Evolutionary conservation across 306 rosid genomes (phyloP).

Genomic region (Medicago lupulina): DNA sequence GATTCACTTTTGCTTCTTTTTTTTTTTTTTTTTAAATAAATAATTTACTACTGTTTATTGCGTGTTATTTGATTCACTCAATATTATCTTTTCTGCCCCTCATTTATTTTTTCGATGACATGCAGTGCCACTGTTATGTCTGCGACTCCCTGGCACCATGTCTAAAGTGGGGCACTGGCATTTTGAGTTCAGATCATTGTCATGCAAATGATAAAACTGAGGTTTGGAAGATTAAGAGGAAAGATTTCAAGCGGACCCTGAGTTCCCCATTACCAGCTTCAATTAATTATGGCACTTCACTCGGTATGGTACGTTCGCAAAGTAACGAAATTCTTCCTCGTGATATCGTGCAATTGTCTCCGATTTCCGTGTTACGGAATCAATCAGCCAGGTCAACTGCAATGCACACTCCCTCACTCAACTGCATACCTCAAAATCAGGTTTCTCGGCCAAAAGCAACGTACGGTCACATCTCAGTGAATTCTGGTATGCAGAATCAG

Average conservation of each 20-base stretch:
- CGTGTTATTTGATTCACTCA: constrained; percentile 12
- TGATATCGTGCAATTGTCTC: constrained; percentile 39
- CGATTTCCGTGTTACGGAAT: constrained; percentile 44
- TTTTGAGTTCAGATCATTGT: constrained; percentile 59
- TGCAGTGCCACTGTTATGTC: constrained; percentile 93
- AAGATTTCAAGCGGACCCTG: constrained; percentile 45
- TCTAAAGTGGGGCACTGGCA: constrained; percentile 59
- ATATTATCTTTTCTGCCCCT: constrained; percentile 25
- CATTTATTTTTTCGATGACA: constrained; percentile 37
- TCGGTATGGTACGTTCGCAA: constrained; percentile 32
- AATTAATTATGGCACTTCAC: constrained; percentile 34
- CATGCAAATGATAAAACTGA: constrained; percentile 74
- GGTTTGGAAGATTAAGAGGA: constrained; percentile 64
- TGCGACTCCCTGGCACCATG: constrained; percentile 85
- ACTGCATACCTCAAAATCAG: constrained; percentile 39
- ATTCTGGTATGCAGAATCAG: constrained; percentile 47
- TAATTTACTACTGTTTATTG: not conserved
- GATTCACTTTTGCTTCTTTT: not conserved
- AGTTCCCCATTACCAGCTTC: constrained; percentile 48
- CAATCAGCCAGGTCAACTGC: constrained; percentile 47
- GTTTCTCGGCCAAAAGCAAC: constrained; percentile 35
- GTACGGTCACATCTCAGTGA: constrained; percentile 20
- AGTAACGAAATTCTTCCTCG: constrained; percentile 30
- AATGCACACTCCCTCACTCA: constrained; percentile 36
- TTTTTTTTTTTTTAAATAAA: not conserved